A percentile compares a stretch with the other conserved stretches of the same genome.
Conservation (phyloP, 768 basidiomycete genomes). For the Tricholoma sp. region DNA sequence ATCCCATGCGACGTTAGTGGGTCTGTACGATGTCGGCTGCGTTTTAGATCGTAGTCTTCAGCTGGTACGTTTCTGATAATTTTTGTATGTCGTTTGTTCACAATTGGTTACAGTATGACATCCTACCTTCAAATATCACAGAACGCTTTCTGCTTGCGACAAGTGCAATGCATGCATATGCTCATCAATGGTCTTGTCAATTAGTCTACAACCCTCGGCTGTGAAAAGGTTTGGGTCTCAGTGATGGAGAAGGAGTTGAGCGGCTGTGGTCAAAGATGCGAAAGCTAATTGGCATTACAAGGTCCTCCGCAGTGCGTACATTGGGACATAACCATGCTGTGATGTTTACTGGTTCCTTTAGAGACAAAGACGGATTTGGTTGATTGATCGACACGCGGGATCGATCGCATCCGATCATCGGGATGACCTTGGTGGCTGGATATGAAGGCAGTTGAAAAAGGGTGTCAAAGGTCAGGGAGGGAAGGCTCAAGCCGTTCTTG, state of each 20-base stretch:
- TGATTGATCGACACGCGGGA: conserved; percentile 26
- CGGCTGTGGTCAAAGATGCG: conserved; percentile 29
- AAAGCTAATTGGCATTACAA: conserved; percentile 28
- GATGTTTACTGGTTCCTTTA: conserved; percentile 10
- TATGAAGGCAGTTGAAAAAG: too few species aligned
- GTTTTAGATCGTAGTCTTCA: conserved; percentile 24
- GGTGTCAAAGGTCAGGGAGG: too few species aligned
- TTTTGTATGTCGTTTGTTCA: neutral
- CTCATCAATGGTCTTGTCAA: conserved; percentile 34
- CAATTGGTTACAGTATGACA: conserved; percentile 17
- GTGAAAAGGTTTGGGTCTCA: conserved; percentile 21
- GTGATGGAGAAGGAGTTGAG: too few species aligned
- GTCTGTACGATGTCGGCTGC: conserved; percentile 32
- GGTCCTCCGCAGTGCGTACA: conserved; percentile 26
- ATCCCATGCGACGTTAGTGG: conserved; percentile 15
- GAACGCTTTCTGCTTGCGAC: conserved; percentile 24
- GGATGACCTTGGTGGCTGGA: too few species aligned
- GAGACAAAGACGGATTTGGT: conserved; percentile 21
- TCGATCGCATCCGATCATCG: conserved; percentile 21
- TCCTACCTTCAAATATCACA: conserved; percentile 16
- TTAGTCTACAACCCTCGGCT: conserved; percentile 27
- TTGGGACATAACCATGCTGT: neutral
- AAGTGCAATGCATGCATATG: conserved; percentile 34
- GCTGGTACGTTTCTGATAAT: conserved; percentile 16
- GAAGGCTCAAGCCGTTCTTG: too few species aligned